These are phyloP conservation scores for Talaromyces sp. DNA, from an alignment of 2,329 filamentous ascomycete species.

Conservation along the genomic window DNA sequence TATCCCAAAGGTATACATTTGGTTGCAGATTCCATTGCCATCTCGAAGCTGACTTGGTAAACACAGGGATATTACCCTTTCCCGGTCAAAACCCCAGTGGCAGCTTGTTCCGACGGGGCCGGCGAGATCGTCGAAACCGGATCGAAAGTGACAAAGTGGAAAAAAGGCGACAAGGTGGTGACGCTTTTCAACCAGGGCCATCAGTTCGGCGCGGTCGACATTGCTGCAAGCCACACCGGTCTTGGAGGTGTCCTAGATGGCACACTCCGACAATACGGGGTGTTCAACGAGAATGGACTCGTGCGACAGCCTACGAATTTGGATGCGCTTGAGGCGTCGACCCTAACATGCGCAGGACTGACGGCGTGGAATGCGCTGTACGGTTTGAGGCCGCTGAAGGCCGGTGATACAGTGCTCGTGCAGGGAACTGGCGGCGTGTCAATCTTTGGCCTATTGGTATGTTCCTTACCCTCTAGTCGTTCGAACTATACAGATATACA, in stretches of 20 bases:
- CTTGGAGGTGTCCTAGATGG: slow-evolving; percentile 67
- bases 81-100: slow-evolving; percentile 24
- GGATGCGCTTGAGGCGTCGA: slow-evolving; percentile 49
- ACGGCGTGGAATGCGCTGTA: slow-evolving; percentile 42
- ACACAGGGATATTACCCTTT: slow-evolving; percentile 31
- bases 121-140: slow-evolving; percentile 50
- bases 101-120: slow-evolving; percentile 34
- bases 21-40: background rate
- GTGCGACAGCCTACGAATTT: slow-evolving; percentile 58
- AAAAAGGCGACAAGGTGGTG: slow-evolving; percentile 53
- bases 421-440: slow-evolving; percentile 59
- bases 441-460: slow-evolving; percentile 50
- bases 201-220: slow-evolving; percentile 44
- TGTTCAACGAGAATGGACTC: slow-evolving; percentile 64
- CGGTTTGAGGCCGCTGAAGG: slow-evolving; percentile 48
- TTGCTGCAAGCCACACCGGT: slow-evolving; percentile 45
- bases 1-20: slow-evolving; percentile 44
- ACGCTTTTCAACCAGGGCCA: slow-evolving; percentile 57
- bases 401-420: slow-evolving; percentile 54
- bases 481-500: background rate
- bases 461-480: background rate
- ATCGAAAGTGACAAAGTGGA: slow-evolving; percentile 51
- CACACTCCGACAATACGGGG: slow-evolving; percentile 60
- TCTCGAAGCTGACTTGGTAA: background rate
- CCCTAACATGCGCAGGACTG: slow-evolving; percentile 56